Evolutionary conservation across 768 basidiomycete species (phyloP), one percentile per base, ranked within the genome.

Genomic region (Lentinula guzmanii): DNA sequence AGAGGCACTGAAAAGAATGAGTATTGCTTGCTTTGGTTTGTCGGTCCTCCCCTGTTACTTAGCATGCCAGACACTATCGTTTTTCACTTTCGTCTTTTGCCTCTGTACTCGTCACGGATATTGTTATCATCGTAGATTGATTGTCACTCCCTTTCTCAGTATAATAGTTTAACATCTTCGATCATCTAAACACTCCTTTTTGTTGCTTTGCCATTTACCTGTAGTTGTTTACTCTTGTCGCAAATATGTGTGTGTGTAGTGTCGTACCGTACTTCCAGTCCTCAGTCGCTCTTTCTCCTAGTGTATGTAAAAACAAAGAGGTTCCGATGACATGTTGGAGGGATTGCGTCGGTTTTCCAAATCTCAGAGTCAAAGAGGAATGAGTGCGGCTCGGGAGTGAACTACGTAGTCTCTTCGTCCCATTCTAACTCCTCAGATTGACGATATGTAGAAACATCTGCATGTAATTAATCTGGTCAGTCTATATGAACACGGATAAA

Each of bases 1-100:
- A 52, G 39, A 42, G 43, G 13, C 54, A 61, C 33, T 65, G 56
- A 67, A 52, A 39, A 24, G 15, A 21, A 15, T 21, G 6, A 9
- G 13, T 52, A 34, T 55, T 24, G 5, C 35, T 54, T n/a, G 43
- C 46, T 11, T 24, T 48, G 16, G 15, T n/a, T 24, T n/a, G 8
- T 21, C 21, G 9, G 18, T 9, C 45, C 21, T 21, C n/a, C 8
- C 8, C 8, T 8, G 9, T 48, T 1, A 24, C 2, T 24, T 28
- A 28, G 28, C 2, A 28, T 28, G 3, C 28, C 3, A 28, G 28
- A 28, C 2, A 28, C 28, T 28, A 28, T 28, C 28, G 3, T 21
- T 18, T 48, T 8, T 48, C n/a, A 24, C 9, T 21, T 11, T 21
- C 46, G 8, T n/a, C 3, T n/a, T 21, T 46, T 5, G n/a, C n/a